Percentiles rank a stretch among this genome's conserved stretches.
phyloP scores from a whole-genome alignment of 345 rosid species.

The Stellera chamaejasme region DNA sequence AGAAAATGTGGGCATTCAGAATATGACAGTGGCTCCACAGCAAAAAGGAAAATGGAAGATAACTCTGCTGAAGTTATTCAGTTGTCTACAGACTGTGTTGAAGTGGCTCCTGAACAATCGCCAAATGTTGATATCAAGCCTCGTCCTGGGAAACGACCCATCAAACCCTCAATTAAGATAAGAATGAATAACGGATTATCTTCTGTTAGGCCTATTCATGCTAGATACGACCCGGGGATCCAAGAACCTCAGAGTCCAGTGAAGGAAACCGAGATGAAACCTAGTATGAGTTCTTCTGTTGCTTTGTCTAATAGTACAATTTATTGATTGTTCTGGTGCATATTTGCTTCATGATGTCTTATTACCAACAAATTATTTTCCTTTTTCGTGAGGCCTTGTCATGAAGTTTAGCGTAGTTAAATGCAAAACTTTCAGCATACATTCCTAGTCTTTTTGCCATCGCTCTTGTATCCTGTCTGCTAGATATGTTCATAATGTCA shows the following conservation, averaged over 20 bases:
- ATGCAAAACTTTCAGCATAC: neutral
- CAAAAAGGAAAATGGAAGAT: slow-evolving; percentile 15
- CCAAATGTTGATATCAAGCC: neutral
- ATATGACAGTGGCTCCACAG: slow-evolving; percentile 15
- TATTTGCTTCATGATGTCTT: slow-evolving; percentile 1
- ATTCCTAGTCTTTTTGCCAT: neutral
- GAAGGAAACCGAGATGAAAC: slow-evolving; percentile 12
- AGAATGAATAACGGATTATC: slow-evolving; percentile 7
- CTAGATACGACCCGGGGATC: slow-evolving; percentile 2
- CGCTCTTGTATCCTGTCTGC: neutral
- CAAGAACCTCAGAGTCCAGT: slow-evolving; percentile 4
- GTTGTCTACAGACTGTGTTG: slow-evolving; percentile 7
- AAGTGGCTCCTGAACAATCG: slow-evolving; percentile 11
- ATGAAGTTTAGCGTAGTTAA: neutral
- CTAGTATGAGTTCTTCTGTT: slow-evolving; percentile 13
- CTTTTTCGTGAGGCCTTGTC: neutral
- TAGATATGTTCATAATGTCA: too few species aligned
- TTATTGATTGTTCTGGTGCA: neutral
- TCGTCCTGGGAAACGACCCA: slow-evolving; percentile 6
- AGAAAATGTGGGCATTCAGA: slow-evolving; percentile 29
- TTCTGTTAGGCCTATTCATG: slow-evolving; percentile 2
- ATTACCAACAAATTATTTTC: neutral
- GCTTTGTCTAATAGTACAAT: neutral
- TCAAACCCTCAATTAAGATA: slow-evolving; percentile 2
- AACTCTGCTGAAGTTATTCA: slow-evolving; percentile 15